These are phyloP conservation scores for Tausonia pullulans DNA, from an alignment of 1,284 basidiomycete genomes.

Conservation along the genomic window DNA sequence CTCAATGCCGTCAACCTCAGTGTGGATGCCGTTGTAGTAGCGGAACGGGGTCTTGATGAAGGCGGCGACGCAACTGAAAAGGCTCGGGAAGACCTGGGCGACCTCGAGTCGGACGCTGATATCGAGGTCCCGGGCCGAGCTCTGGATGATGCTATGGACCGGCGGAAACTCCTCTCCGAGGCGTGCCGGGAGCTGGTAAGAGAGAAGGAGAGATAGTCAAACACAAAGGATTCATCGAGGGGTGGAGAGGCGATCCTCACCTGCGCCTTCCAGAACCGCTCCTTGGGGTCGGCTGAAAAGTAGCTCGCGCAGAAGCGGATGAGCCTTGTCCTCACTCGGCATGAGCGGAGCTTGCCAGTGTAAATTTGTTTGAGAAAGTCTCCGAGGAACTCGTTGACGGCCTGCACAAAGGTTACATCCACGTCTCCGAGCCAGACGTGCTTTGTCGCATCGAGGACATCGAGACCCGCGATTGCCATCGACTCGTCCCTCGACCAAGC, in stretches of 20 bases:
- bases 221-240: neutral
- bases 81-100: conserved; percentile 49
- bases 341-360: conserved; percentile 43
- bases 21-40: conserved; percentile 9
- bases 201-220: no score
- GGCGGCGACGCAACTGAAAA: conserved; percentile 38
- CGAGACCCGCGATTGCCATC: conserved; percentile 51
- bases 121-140: conserved; percentile 56
- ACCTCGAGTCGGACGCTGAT: conserved; percentile 74
- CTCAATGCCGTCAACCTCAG: conserved; percentile 16
- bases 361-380: conserved; percentile 44
- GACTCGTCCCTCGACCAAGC: conserved; percentile 47
- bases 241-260: neutral
- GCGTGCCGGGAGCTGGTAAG: neutral
- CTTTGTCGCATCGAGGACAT: conserved; percentile 54
- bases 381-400: conserved; percentile 42
- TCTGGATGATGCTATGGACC: conserved; percentile 38
- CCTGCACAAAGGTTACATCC: conserved; percentile 23
- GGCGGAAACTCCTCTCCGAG: conserved; percentile 21
- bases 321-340: conserved; percentile 57
- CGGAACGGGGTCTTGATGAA: conserved; percentile 17
- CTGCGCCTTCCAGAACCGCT: conserved; percentile 41
- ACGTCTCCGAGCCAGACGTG: conserved; percentile 44
- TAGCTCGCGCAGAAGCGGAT: conserved; percentile 56
- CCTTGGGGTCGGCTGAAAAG: conserved; percentile 48